A percentile compares a stretch with the other conserved stretches of the same genome.
These are phyloP conservation scores for Microsporum canis DNA, from an alignment of 2,329 filamentous ascomycete genomes.

Conservation along the genomic window DNA sequence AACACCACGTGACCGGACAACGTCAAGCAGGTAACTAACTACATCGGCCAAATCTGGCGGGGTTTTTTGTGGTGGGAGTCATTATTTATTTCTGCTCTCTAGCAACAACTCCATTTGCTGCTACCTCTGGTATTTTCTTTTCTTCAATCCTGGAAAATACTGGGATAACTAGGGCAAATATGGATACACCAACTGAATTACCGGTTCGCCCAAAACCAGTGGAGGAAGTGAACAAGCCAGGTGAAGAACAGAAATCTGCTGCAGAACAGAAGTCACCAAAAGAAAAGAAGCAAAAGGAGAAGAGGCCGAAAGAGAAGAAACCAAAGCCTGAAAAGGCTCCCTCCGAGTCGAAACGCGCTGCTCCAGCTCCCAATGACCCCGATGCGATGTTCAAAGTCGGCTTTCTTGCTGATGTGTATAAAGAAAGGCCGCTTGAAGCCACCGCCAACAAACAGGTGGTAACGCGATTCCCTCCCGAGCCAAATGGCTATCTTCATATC, in stretches of 20 bases:
- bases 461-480: constrained; percentile 72
- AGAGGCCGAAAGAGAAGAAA: constrained; percentile 3
- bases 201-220: constrained; percentile 8
- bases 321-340: neutral
- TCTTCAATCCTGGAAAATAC: neutral
- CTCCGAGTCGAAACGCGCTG: constrained; percentile 3
- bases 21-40: neutral
- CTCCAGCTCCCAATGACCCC: constrained; percentile 27
- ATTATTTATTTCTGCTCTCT: neutral
- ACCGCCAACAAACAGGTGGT: constrained; percentile 28
- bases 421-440: constrained; percentile 49
- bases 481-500: constrained; percentile 88
- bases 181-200: constrained; percentile 5
- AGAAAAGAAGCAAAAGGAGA: constrained; percentile 9
- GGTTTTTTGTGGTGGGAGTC: neutral
- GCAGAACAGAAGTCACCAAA: constrained; percentile 8
- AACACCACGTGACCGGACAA: neutral
- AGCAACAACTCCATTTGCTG: neutral
- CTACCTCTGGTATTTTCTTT: neutral
- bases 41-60: neutral
- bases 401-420: constrained; percentile 62
- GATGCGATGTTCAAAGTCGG: constrained; percentile 70
- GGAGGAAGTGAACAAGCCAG: constrained; percentile 1
- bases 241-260: neutral
- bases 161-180: neutral